phyloP scores from a whole-genome alignment of 2,329 filamentous ascomycete genomes.

The Aureobasidium sp. region DNA sequence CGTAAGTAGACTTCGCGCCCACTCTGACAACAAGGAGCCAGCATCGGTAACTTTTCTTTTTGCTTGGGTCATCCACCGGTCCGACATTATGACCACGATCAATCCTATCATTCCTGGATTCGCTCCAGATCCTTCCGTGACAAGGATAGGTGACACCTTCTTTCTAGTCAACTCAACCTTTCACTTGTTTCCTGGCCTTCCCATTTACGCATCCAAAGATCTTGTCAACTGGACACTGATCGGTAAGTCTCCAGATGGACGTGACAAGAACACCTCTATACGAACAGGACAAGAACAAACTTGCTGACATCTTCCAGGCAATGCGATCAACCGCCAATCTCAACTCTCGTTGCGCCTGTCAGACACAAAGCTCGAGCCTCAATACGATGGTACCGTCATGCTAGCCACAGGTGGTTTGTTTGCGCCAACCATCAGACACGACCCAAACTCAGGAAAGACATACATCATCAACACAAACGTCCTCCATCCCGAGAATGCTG shows the following conservation, averaged over 20 bases:
- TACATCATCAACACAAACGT: slow-evolving; percentile 10
- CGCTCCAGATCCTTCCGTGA: slow-evolving; percentile 39
- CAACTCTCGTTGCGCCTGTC: slow-evolving; percentile 32
- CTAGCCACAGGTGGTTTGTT: not conserved
- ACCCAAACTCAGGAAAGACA: not conserved
- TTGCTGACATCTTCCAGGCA: slow-evolving; percentile 23
- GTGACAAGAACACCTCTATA: slow-evolving; percentile 18
- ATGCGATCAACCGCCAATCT: slow-evolving; percentile 29
- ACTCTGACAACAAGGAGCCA: not conserved
- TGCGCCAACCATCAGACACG: slow-evolving; percentile 6
- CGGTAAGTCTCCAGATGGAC: slow-evolving; percentile 29
- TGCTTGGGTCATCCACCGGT: not conserved
- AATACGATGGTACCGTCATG: slow-evolving; percentile 1
- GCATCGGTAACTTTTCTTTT: not conserved
- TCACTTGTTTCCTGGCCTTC: slow-evolving; percentile 39
- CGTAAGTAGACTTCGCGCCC: not conserved
- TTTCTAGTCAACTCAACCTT: slow-evolving; percentile 42
- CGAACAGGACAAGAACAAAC: not conserved
- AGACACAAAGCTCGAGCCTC: slow-evolving; percentile 18
- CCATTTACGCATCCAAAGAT: slow-evolving; percentile 39
- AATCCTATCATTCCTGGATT: slow-evolving; percentile 42
- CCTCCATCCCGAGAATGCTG: not conserved
- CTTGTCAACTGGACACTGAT: slow-evolving; percentile 35
- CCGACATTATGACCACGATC: slow-evolving; percentile 10
- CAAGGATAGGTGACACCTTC: slow-evolving; percentile 32